A percentile compares a stretch with the other conserved stretches of the same genome.
Evolutionary conservation across 306 rosid genomes (phyloP).

Genomic region (Pueraria montana): DNA sequence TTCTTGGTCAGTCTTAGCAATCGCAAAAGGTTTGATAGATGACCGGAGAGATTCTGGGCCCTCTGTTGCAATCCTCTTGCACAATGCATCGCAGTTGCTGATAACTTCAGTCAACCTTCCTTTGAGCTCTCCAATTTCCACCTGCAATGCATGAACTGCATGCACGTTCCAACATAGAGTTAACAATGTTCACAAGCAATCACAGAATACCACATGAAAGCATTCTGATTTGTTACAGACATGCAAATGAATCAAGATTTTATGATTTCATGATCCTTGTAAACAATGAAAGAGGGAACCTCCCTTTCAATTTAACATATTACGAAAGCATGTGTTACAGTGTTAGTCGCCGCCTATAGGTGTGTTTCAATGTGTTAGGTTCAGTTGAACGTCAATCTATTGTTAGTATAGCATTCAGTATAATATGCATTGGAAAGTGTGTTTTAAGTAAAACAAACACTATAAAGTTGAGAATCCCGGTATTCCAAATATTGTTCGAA

Average conservation of each 20-base stretch:
- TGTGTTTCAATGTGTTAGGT: no score
- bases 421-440: no score
- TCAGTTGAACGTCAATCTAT: no score
- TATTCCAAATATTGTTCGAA: slow-evolving; percentile 29
- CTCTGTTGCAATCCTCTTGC: slow-evolving; percentile 77
- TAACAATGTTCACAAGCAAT: slow-evolving; percentile 35
- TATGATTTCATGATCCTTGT: background rate
- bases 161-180: slow-evolving; percentile 36
- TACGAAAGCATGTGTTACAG: slow-evolving; percentile 15
- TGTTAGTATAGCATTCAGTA: no score
- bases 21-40: slow-evolving; percentile 69
- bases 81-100: slow-evolving; percentile 85
- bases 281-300: slow-evolving; percentile 9
- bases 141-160: slow-evolving; percentile 88
- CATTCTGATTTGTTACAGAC: background rate
- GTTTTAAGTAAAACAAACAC: no score
- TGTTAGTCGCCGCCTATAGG: background rate
- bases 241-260: slow-evolving; percentile 31
- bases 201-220: slow-evolving; percentile 7
- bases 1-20: slow-evolving; percentile 43
- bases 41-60: slow-evolving; percentile 83
- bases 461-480: background rate
- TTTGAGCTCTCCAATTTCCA: slow-evolving; percentile 91
- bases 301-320: slow-evolving; percentile 36
- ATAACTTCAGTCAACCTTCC: slow-evolving; percentile 95